A percentile compares a stretch with the other conserved stretches of the same genome.
These are phyloP conservation scores for Chrysoporthe austroafricana DNA, from an alignment of 2,329 filamentous ascomycete genomes.

Conservation along the genomic window DNA sequence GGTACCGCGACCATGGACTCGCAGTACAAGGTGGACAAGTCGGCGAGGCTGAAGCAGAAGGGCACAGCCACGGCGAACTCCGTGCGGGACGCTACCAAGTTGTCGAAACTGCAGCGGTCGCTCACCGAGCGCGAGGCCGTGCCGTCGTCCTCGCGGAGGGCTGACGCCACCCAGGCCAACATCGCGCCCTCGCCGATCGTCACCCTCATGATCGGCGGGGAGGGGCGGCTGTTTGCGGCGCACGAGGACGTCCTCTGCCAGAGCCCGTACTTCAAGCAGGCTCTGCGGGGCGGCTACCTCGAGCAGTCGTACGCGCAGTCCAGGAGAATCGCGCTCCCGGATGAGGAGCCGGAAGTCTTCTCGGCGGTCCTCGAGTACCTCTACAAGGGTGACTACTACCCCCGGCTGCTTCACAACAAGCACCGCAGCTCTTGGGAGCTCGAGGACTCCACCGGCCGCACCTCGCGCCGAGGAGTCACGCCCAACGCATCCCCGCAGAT, in stretches of 20 bases:
- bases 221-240: slow-evolving; percentile 89
- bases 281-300: slow-evolving; percentile 73
- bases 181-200: slow-evolving; percentile 71
- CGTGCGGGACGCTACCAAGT: slow-evolving; percentile 74
- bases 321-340: slow-evolving; percentile 74
- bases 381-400: slow-evolving; percentile 96
- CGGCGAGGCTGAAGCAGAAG: slow-evolving; percentile 79
- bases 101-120: slow-evolving; percentile 84
- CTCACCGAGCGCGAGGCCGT: slow-evolving; percentile 58
- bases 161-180: slow-evolving; percentile 20
- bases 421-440: slow-evolving; percentile 86
- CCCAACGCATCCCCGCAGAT: slow-evolving; percentile 57
- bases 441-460: slow-evolving; percentile 61
- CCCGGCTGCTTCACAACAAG: slow-evolving; percentile 85
- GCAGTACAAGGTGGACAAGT: slow-evolving; percentile 77
- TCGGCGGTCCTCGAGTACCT: slow-evolving; percentile 94
- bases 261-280: slow-evolving; percentile 80
- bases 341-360: slow-evolving; percentile 88
- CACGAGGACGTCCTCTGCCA: slow-evolving; percentile 89
- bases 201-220: slow-evolving; percentile 81
- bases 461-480: slow-evolving; percentile 40
- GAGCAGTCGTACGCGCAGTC: slow-evolving; percentile 62
- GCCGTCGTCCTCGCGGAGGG: slow-evolving; percentile 22
- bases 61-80: slow-evolving; percentile 38
- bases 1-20: slow-evolving; percentile 39